A percentile compares a stretch with the other conserved stretches of the same genome.
phyloP scores from a whole-genome alignment of 176 grass and related monocot genomes.

The Avena sativa region DNA sequence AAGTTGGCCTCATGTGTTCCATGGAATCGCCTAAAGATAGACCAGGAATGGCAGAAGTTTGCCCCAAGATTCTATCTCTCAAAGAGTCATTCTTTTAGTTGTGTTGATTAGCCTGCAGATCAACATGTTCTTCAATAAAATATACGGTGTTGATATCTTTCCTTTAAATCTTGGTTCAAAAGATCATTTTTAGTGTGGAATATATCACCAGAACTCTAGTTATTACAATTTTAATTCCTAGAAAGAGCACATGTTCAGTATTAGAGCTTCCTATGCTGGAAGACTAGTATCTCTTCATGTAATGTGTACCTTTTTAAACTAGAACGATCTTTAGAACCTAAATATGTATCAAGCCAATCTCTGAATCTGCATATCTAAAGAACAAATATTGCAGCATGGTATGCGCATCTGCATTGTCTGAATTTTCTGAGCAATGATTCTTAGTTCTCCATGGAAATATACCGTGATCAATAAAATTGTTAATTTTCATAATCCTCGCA shows the following conservation, averaged over 20 bases:
- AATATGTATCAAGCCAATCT: no score
- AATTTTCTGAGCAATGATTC: not conserved
- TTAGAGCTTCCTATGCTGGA: not conserved
- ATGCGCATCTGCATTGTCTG: not conserved
- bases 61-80: not conserved
- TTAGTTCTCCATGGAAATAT: not conserved
- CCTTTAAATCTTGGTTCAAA: not conserved
- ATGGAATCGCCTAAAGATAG: slow-evolving; percentile 32
- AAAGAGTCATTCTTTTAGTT: not conserved
- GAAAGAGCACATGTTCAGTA: not conserved
- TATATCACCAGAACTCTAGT: not conserved
- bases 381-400: not conserved
- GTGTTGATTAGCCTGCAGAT: not conserved
- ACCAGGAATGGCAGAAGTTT: slow-evolving; percentile 28
- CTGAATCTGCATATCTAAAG: not conserved
- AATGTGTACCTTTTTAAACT: not conserved
- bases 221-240: not conserved
- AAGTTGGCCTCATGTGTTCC: slow-evolving; percentile 39
- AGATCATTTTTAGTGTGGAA: not conserved
- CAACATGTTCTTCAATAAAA: not conserved
- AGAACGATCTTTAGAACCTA: no score
- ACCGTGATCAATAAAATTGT: not conserved
- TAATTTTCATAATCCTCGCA: not conserved
- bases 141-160: not conserved
- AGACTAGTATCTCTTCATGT: not conserved